Conservation (phyloP, 257 asterid species). For the Jacaranda mimosifolia region DNA sequence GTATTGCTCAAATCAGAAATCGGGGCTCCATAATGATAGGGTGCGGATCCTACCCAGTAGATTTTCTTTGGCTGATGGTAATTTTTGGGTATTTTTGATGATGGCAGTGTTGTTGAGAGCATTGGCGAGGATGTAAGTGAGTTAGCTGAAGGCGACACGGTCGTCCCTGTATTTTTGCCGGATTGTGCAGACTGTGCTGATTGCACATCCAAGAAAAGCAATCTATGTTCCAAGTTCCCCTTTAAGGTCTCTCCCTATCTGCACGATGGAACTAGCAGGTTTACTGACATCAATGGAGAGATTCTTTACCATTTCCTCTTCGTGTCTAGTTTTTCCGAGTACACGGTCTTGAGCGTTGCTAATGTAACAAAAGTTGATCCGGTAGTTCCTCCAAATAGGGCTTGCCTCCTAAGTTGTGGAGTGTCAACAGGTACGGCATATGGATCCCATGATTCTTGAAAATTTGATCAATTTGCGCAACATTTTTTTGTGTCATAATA, state of each 20-base stretch:
- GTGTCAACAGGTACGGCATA: conserved; percentile 72
- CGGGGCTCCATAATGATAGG: too few relatives aligned
- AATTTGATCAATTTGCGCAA: too few relatives aligned
- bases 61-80: too few relatives aligned
- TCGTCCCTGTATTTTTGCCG: conserved; percentile 74
- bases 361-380: conserved; percentile 64
- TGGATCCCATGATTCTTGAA: background rate
- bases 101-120: conserved; percentile 78
- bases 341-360: conserved; percentile 72
- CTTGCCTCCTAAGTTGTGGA: conserved; percentile 93
- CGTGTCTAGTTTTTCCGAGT: conserved; percentile 82
- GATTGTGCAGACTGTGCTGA: conserved; percentile 81
- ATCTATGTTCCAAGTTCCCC: conserved; percentile 73
- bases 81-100: conserved; percentile 19
- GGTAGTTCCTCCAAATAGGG: conserved; percentile 72
- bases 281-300: conserved; percentile 76
- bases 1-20: too few relatives aligned
- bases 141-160: conserved; percentile 68
- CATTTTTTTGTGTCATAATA: background rate
- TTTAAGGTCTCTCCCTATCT: conserved; percentile 56
- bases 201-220: conserved; percentile 86
- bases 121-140: conserved; percentile 72
- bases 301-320: conserved; percentile 66
- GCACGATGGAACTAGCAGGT: conserved; percentile 84
- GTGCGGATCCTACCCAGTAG: background rate